These are phyloP conservation scores for Tieghemiomyces parasiticus DNA, from an alignment of 192 early-diverging fungal genomes.

Conservation along the genomic window DNA sequence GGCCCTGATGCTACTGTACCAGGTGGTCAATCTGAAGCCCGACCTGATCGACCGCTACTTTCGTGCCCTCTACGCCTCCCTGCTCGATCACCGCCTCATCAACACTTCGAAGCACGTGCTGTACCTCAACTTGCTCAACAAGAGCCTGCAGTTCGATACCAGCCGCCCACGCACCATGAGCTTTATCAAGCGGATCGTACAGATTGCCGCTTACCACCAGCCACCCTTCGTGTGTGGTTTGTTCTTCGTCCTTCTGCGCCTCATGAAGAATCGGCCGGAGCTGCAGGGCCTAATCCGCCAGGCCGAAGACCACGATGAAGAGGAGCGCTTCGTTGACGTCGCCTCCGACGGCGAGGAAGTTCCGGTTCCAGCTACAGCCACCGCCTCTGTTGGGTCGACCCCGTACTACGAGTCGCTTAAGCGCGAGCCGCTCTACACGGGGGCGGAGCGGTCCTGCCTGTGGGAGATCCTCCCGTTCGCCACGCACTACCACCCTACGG, in stretches of 20 bases:
- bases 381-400: conserved; percentile 8
- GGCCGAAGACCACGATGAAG: conserved; percentile 53
- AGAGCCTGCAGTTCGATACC: conserved; percentile 63
- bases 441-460: conserved; percentile 67
- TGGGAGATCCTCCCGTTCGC: conserved; percentile 81
- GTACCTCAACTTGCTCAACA: conserved; percentile 85
- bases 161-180: conserved; percentile 50
- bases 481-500: conserved; percentile 83
- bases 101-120: conserved; percentile 76
- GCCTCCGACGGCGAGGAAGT: conserved; percentile 30
- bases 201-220: conserved; percentile 53
- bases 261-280: conserved; percentile 13
- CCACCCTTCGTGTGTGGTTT: conserved; percentile 75
- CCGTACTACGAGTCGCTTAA: conserved; percentile 64
- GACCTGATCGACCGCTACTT: conserved; percentile 75
- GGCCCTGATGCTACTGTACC: conserved; percentile 77
- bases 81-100: conserved; percentile 67
- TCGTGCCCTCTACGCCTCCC: conserved; percentile 75
- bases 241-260: conserved; percentile 67
- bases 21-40: conserved; percentile 32
- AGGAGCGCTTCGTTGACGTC: conserved; percentile 46
- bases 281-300: conserved; percentile 35
- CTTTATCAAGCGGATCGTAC: conserved; percentile 83
- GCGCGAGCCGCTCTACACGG: conserved; percentile 71
- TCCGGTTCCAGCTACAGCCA: conserved; percentile 19